Conservation (phyloP, 192 early-diverging fungal species). For the Backusella australiensis region DNA sequence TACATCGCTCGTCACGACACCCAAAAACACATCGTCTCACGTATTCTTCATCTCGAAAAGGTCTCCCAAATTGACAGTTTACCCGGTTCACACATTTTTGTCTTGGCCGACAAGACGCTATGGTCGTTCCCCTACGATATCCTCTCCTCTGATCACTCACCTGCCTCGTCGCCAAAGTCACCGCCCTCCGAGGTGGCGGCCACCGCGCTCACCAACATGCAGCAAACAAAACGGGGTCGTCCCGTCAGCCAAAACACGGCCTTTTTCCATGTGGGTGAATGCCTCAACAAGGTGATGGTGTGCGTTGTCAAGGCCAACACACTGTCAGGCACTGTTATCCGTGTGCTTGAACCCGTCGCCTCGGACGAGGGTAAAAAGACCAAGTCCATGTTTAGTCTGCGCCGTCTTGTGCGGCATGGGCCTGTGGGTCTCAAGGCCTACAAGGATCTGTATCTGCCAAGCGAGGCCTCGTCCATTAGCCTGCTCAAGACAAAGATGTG, state of each 20-base stretch:
- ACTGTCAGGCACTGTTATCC: conserved; percentile 22
- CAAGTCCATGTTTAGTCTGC: conserved; percentile 21
- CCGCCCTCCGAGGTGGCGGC: background rate
- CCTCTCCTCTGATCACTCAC: background rate
- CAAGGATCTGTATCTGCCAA: conserved; percentile 87
- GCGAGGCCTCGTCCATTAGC: conserved; percentile 83
- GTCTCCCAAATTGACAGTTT: conserved; percentile 85
- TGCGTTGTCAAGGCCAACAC: conserved; percentile 33
- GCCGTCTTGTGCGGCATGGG: conserved; percentile 16
- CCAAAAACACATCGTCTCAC: conserved; percentile 25
- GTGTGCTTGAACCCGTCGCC: conserved; percentile 21
- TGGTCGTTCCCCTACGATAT: conserved; percentile 54
- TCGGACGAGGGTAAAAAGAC: conserved; percentile 24
- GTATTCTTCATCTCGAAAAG: conserved; percentile 70
- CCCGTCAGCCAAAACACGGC: conserved; percentile 25
- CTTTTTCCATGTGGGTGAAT: conserved; percentile 35
- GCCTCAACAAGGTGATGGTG: conserved; percentile 20
- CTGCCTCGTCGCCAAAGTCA: background rate
- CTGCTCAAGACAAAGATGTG: conserved; percentile 83
- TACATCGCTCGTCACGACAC: conserved; percentile 45
- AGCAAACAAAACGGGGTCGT: conserved; percentile 32
- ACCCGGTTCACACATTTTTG: conserved; percentile 71
- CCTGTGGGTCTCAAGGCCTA: conserved; percentile 22
- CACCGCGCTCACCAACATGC: conserved; percentile 13
- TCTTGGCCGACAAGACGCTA: conserved; percentile 76